Percentiles rank a stretch among this genome's conserved stretches.
Conservation (phyloP, 257 asterid species). For the Catharanthus roseus region DNA sequence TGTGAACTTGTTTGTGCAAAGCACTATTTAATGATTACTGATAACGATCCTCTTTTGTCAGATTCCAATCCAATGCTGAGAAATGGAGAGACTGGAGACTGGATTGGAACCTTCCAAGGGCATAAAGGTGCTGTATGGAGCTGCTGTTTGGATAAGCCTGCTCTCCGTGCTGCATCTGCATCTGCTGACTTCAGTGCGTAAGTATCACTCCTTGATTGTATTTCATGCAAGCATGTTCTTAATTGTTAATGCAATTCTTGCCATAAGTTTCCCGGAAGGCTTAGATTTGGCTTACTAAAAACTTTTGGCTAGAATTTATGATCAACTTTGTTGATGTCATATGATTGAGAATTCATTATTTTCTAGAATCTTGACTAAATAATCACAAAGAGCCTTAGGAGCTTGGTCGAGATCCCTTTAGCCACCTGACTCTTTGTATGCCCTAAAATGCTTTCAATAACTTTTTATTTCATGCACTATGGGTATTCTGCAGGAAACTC, state of each 20-base stretch:
- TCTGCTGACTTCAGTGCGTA: conserved; percentile 99
- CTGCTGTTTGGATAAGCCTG: conserved; percentile 82
- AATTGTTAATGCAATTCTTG: not conserved
- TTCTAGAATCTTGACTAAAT: not conserved
- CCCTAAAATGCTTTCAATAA: not conserved
- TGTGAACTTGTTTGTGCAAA: not conserved
- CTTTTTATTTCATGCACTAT: conserved; percentile 1
- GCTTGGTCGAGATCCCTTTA: not conserved
- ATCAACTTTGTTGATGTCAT: not conserved
- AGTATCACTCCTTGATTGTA: conserved; percentile 19
- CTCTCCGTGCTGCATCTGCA: conserved; percentile 90
- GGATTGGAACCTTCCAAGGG: conserved; percentile 98
- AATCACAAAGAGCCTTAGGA: not conserved
- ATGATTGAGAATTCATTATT: not conserved
- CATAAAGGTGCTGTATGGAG: conserved; percentile 99
- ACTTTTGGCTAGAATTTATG: not conserved
- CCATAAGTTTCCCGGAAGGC: too few species aligned
- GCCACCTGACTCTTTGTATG: not conserved
- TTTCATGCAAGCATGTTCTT: not conserved
- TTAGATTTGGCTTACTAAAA: too few species aligned
- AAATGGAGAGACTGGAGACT: conserved; percentile 98
- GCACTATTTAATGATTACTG: not conserved
- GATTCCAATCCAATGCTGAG: conserved; percentile 95
- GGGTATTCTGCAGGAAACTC: conserved; percentile 60
- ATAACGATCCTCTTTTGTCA: conserved; percentile 20